These are phyloP conservation scores for Arthrinium phaeospermum DNA, from an alignment of 2,329 filamentous ascomycete species.

Conservation along the genomic window DNA sequence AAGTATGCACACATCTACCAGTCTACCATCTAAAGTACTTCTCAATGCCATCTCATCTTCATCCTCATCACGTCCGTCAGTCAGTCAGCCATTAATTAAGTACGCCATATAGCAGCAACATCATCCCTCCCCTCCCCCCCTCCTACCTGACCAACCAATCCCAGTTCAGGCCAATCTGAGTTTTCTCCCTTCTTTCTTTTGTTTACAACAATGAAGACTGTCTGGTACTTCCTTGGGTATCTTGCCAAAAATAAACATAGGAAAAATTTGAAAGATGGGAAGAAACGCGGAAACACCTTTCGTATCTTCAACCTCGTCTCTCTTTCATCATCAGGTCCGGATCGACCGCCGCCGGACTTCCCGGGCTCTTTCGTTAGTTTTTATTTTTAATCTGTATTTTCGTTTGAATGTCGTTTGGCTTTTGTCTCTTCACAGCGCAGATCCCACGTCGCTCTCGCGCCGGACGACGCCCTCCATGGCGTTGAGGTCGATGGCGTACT, in stretches of 20 bases:
- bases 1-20: background rate
- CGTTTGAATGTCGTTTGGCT: background rate
- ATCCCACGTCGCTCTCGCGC: conserved; percentile 5
- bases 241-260: conserved; percentile 6
- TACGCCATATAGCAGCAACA: background rate
- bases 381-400: background rate
- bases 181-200: background rate
- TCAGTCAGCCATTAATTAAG: conserved; percentile 3
- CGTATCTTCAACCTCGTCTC: background rate
- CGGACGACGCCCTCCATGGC: conserved; percentile 35
- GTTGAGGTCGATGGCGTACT: conserved; percentile 39
- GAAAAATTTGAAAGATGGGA: background rate
- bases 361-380: background rate
- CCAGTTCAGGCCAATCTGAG: background rate
- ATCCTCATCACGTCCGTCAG: background rate
- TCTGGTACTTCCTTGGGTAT: conserved; percentile 16
- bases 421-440: background rate
- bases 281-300: background rate
- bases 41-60: background rate
- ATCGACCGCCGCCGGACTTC: background rate
- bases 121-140: background rate
- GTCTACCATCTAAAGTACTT: background rate
- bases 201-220: conserved; percentile 7
- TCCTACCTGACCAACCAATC: background rate
- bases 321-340: background rate